phyloP scores from a whole-genome alignment of 176 grass and related monocot genomes.

The Oryza rufipogon region DNA sequence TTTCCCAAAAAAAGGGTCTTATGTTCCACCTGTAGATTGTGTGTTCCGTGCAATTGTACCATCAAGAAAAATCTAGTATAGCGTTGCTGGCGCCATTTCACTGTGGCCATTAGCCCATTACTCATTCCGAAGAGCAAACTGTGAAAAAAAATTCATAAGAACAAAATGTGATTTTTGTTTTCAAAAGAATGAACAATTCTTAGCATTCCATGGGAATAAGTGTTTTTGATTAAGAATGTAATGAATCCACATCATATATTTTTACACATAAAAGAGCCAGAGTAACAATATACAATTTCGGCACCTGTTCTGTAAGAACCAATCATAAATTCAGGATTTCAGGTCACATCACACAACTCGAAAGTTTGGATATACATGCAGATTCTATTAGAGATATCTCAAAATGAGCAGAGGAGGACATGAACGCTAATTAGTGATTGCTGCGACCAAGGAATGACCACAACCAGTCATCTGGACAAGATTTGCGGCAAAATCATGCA shows the following conservation, averaged over 20 bases:
- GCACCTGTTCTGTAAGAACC: not conserved
- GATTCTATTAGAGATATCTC: not conserved
- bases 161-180: too few species aligned
- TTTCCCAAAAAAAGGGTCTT: not conserved
- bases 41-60: not conserved
- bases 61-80: too few species aligned
- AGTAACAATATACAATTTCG: constrained; percentile 11
- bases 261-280: not conserved
- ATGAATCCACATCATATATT: not conserved
- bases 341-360: not conserved
- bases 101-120: not conserved
- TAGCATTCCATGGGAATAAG: not conserved
- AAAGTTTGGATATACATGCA: not conserved
- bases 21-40: not conserved
- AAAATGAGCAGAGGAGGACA: constrained; percentile 21
- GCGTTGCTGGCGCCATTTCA: not conserved
- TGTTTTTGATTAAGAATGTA: not conserved
- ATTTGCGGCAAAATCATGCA: constrained; percentile 19
- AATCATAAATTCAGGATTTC: not conserved
- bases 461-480: not conserved
- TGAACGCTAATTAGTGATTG: not conserved
- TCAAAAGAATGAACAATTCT: not conserved
- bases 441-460: constrained; percentile 10
- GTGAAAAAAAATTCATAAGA: not conserved
- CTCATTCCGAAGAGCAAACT: not conserved